phyloP scores from a whole-genome alignment of 192 early-diverging fungal species.

The Endogone sp. region DNA sequence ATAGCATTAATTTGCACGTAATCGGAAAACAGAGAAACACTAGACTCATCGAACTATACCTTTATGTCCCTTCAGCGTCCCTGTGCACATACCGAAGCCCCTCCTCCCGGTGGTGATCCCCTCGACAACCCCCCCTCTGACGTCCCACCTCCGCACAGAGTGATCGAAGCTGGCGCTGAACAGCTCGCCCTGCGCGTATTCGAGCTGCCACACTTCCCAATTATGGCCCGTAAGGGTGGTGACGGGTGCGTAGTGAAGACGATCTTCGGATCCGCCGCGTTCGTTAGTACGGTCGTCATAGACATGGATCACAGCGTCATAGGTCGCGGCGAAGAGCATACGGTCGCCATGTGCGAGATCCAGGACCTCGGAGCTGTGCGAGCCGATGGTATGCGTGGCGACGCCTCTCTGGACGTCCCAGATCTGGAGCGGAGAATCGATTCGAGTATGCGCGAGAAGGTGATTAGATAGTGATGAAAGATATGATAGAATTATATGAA shows the following conservation, averaged over 20 bases:
- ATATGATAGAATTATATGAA: slow-evolving; percentile 5
- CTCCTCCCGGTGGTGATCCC: slow-evolving; percentile 11
- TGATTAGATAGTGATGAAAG: slow-evolving; percentile 27
- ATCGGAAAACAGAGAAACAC: slow-evolving; percentile 1
- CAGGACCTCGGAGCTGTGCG: slow-evolving; percentile 43
- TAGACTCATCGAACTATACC: slow-evolving; percentile 21
- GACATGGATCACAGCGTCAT: slow-evolving; percentile 53
- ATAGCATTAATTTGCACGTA: too few species aligned
- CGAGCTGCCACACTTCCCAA: slow-evolving; percentile 61
- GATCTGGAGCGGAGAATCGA: slow-evolving; percentile 12
- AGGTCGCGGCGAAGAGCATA: slow-evolving; percentile 52
- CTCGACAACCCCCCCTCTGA: slow-evolving; percentile 34
- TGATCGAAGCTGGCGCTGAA: slow-evolving; percentile 49
- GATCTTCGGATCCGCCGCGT: neutral
- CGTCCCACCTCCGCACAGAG: slow-evolving; percentile 46
- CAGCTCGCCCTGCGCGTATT: slow-evolving; percentile 39
- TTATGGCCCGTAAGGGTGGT: slow-evolving; percentile 50
- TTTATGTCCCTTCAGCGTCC: slow-evolving; percentile 42
- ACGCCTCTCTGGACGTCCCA: slow-evolving; percentile 50
- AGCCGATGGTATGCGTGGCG: slow-evolving; percentile 37
- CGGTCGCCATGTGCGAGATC: slow-evolving; percentile 45
- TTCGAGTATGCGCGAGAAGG: slow-evolving; percentile 13
- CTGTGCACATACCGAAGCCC: slow-evolving; percentile 18
- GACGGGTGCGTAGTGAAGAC: neutral
- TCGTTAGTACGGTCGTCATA: slow-evolving; percentile 12